A percentile compares a stretch with the other conserved stretches of the same genome.
These are phyloP conservation scores for Rosa persica DNA, from an alignment of 306 rosid genomes.

Conservation along the genomic window DNA sequence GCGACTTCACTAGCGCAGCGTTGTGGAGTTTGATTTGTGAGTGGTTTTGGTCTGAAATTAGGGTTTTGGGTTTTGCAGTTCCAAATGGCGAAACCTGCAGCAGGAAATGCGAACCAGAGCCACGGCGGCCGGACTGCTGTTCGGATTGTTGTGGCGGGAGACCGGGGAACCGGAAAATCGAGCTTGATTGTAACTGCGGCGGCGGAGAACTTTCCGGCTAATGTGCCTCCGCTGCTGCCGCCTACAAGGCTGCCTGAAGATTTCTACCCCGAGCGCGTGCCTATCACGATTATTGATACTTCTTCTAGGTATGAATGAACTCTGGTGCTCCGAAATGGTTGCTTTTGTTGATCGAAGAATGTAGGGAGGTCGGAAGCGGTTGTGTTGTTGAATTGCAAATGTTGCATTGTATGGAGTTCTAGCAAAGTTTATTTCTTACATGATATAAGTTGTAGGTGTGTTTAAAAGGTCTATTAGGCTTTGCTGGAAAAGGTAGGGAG, in stretches of 20 bases:
- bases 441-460: background rate
- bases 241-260: constrained; percentile 86
- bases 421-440: background rate
- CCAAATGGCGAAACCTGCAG: constrained; percentile 59
- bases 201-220: constrained; percentile 67
- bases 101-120: constrained; percentile 54
- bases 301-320: constrained; percentile 64
- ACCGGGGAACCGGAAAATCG: constrained; percentile 85
- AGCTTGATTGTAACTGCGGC: constrained; percentile 90
- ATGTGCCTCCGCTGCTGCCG: constrained; percentile 78
- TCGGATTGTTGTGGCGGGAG: constrained; percentile 93
- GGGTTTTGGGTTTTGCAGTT: constrained; percentile 40
- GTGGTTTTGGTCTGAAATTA: constrained; percentile 14
- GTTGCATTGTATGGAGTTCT: background rate
- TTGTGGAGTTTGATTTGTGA: background rate
- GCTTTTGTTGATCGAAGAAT: constrained; percentile 1
- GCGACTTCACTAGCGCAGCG: background rate
- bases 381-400: background rate
- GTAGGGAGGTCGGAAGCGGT: background rate
- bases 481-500: background rate
- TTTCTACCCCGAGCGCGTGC: constrained; percentile 87
- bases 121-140: constrained; percentile 58
- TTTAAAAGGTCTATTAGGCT: background rate
- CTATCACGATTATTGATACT: constrained; percentile 85
- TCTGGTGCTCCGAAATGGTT: background rate